phyloP scores from a whole-genome alignment of 176 grass and related monocot species.

The Oryza nivara region DNA sequence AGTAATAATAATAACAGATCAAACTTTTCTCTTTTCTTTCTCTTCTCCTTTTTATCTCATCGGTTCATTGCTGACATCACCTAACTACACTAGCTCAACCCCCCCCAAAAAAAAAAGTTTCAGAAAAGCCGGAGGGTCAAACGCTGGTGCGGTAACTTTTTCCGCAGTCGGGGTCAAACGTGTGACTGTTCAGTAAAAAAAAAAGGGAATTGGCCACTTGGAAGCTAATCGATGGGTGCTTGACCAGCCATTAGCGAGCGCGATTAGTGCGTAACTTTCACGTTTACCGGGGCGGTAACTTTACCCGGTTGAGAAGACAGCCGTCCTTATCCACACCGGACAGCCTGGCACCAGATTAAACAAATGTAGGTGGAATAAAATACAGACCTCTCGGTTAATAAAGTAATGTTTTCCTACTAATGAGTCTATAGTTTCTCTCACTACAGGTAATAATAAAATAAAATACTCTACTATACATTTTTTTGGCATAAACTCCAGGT shows the following conservation, averaged over 20 bases:
- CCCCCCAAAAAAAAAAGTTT: background rate
- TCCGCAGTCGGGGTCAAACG: constrained; percentile 9
- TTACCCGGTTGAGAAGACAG: constrained; percentile 45
- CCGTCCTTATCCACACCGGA: constrained; percentile 45
- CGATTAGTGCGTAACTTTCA: constrained; percentile 31
- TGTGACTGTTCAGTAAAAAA: background rate
- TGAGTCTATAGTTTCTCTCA: background rate
- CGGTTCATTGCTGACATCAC: background rate
- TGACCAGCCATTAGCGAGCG: background rate
- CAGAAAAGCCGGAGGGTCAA: constrained; percentile 32
- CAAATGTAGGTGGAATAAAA: background rate
- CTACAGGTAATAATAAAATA: background rate
- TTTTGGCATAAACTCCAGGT: background rate
- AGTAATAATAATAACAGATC: background rate
- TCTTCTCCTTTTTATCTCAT: background rate
- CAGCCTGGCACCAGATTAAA: constrained; percentile 47
- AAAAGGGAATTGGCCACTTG: background rate
- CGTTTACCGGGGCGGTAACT: constrained; percentile 46
- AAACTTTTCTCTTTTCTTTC: no score
- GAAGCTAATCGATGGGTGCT: background rate
- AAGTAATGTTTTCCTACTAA: background rate
- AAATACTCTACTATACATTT: background rate
- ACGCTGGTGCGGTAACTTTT: constrained; percentile 29
- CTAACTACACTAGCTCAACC: background rate
- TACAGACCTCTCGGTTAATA: background rate